These are phyloP conservation scores for Exserohilum rostratum DNA, from an alignment of 2,329 filamentous ascomycete genomes.

Conservation along the genomic window DNA sequence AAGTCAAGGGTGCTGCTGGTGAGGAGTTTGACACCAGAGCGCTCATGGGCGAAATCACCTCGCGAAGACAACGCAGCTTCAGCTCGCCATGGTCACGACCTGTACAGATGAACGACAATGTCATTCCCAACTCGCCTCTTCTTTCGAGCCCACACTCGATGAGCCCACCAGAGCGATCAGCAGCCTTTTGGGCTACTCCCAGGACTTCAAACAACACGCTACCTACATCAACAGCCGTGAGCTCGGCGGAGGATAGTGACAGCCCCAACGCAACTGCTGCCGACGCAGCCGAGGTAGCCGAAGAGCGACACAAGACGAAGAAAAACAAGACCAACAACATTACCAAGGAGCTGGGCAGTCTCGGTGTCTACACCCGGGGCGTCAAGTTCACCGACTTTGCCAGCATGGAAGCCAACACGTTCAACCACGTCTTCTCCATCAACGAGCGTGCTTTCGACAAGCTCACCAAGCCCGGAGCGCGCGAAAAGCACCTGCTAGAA, in stretches of 20 bases:
- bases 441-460: constrained; percentile 87
- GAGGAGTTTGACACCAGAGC: constrained; percentile 50
- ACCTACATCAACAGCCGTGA: constrained; percentile 59
- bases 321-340: constrained; percentile 80
- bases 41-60: constrained; percentile 43
- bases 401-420: constrained; percentile 77
- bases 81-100: constrained; percentile 77
- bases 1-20: constrained; percentile 80
- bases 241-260: constrained; percentile 80
- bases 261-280: constrained; percentile 61
- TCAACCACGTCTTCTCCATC: constrained; percentile 95
- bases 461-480: constrained; percentile 75
- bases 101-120: constrained; percentile 62
- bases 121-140: constrained; percentile 56
- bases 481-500: constrained; percentile 78
- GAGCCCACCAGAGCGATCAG: constrained; percentile 57
- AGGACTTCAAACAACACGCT: constrained; percentile 62
- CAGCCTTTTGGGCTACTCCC: constrained; percentile 56
- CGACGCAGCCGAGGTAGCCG: constrained; percentile 56
- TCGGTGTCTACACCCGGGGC: constrained; percentile 79
- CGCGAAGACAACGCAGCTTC: constrained; percentile 66
- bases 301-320: constrained; percentile 66
- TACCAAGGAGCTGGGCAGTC: constrained; percentile 77
- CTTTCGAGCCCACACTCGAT: constrained; percentile 61
- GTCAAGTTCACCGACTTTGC: constrained; percentile 87